Percentiles rank a stretch among this genome's conserved stretches.
phyloP scores from a whole-genome alignment of 495 filamentous ascomycete species.

The Parathielavia appendiculata region DNA sequence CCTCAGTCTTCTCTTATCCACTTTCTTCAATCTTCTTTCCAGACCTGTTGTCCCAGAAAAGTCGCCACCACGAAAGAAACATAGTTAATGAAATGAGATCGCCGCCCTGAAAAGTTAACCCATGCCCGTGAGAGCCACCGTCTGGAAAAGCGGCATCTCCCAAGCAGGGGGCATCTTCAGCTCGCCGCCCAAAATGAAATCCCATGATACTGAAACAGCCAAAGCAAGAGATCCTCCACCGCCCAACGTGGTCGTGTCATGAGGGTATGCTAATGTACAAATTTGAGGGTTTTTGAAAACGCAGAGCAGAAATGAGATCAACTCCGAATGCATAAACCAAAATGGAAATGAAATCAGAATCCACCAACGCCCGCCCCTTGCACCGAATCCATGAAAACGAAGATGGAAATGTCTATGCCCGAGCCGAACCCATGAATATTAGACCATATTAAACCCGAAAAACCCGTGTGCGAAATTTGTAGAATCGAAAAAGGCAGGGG shows the following conservation, averaged over 20 bases:
- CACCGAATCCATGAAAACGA: slow-evolving; percentile 14
- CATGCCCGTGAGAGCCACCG: slow-evolving; percentile 9
- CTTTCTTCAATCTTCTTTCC: not conserved
- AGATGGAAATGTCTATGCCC: slow-evolving; percentile 16
- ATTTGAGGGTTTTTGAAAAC: slow-evolving; percentile 1
- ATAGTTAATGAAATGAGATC: slow-evolving; percentile 7
- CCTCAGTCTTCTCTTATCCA: slow-evolving; percentile 1
- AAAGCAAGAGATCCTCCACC: slow-evolving; percentile 8
- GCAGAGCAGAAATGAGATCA: slow-evolving; percentile 2
- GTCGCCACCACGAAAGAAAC: slow-evolving; percentile 7
- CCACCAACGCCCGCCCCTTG: not conserved
- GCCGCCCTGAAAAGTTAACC: slow-evolving; percentile 6
- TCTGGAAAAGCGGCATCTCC: slow-evolving; percentile 5
- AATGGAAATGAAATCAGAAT: slow-evolving; percentile 3
- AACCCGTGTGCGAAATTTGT: slow-evolving; percentile 2
- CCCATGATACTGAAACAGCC: slow-evolving; percentile 2
- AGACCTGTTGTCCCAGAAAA: not conserved
- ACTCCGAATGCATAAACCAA: slow-evolving; percentile 11
- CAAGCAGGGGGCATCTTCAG: slow-evolving; percentile 4
- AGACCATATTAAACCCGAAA: slow-evolving; percentile 8
- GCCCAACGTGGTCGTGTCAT: slow-evolving; percentile 10
- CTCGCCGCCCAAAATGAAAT: slow-evolving; percentile 1
- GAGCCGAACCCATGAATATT: slow-evolving; percentile 9
- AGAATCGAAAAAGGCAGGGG: slow-evolving; percentile 11
- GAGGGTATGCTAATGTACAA: slow-evolving; percentile 14